Conservation (phyloP, 2,329 filamentous ascomycete genomes). For the Cryphonectria parasitica region DNA sequence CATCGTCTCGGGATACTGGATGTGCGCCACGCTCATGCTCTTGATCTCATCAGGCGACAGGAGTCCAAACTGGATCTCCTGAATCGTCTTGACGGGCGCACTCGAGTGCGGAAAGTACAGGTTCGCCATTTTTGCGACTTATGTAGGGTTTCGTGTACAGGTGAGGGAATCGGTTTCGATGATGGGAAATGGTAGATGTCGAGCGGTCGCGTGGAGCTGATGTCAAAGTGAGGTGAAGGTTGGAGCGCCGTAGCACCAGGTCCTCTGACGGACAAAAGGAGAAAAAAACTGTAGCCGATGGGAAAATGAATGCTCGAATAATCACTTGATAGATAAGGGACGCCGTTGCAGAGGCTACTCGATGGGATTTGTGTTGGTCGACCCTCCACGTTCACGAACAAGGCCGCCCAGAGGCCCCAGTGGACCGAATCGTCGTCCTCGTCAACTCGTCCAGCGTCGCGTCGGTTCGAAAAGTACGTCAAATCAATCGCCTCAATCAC, state of each 20-base stretch:
- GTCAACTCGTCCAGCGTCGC: conserved; percentile 48
- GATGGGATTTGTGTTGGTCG: conserved; percentile 24
- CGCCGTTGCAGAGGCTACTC: conserved; percentile 20
- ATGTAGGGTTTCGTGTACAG: conserved; percentile 35
- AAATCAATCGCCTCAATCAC: conserved; percentile 42
- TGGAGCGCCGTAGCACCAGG: conserved; percentile 7
- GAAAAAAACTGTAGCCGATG: conserved; percentile 3
- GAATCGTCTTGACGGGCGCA: conserved; percentile 94
- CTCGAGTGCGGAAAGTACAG: conserved; percentile 88
- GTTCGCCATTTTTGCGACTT: conserved; percentile 77
- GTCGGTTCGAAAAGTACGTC: conserved; percentile 43
- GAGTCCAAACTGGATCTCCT: conserved; percentile 99
- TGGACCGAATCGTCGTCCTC: conserved; percentile 39
- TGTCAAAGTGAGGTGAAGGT: conserved; percentile 17
- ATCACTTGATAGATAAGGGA: conserved; percentile 15
- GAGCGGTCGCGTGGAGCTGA: conserved; percentile 13
- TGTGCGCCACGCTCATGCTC: conserved; percentile 95
- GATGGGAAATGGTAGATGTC: conserved; percentile 21
- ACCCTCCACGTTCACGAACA: conserved; percentile 34
- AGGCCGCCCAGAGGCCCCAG: conserved; percentile 45
- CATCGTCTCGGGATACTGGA: conserved; percentile 99
- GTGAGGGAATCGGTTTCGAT: conserved; percentile 20
- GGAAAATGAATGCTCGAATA: conserved; percentile 24
- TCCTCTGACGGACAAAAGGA: conserved; percentile 9
- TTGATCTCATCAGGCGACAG: conserved; percentile 99